Evolutionary conservation across 768 basidiomycete genomes (phyloP).

Genomic region (Infundibulicybe gibba): DNA sequence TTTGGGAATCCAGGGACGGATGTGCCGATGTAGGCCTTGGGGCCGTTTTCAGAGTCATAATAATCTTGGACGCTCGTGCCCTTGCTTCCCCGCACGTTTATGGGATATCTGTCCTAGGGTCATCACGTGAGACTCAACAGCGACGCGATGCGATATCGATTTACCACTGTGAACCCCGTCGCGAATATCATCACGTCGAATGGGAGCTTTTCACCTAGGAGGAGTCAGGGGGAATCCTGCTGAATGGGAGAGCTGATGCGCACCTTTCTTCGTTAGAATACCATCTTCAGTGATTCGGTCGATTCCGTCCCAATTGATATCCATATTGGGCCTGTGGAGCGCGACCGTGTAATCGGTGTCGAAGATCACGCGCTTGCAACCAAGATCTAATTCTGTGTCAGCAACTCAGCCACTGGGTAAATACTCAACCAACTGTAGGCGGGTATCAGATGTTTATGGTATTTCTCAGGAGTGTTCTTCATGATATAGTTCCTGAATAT

Average conservation of each 20-base stretch:
- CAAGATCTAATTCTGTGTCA: constrained; percentile 29
- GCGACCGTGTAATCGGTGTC: constrained; percentile 43
- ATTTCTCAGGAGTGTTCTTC: constrained; percentile 38
- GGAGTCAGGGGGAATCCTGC: not conserved
- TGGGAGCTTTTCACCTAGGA: constrained; percentile 24
- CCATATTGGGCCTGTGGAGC: constrained; percentile 43
- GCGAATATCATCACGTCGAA: constrained; percentile 38
- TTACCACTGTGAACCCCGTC: constrained; percentile 29
- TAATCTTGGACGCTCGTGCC: constrained; percentile 34
- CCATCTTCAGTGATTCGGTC: constrained; percentile 35
- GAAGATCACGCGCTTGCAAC: constrained; percentile 53
- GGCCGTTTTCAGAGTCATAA: constrained; percentile 32
- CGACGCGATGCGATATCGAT: not conserved
- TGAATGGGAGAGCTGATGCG: not conserved
- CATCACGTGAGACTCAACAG: not conserved
- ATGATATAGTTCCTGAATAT: constrained; percentile 27
- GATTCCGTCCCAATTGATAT: constrained; percentile 38
- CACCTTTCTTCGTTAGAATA: constrained; percentile 36
- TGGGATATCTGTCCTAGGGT: constrained; percentile 27
- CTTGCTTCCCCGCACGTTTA: constrained; percentile 24
- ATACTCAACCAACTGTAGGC: constrained; percentile 32
- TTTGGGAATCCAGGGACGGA: constrained; percentile 44
- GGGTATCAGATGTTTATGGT: constrained; percentile 42
- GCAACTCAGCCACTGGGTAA: not conserved
- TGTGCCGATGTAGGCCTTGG: constrained; percentile 41